phyloP scores from a whole-genome alignment of 2,329 filamentous ascomycete species.

The Penicillium sumatraense region DNA sequence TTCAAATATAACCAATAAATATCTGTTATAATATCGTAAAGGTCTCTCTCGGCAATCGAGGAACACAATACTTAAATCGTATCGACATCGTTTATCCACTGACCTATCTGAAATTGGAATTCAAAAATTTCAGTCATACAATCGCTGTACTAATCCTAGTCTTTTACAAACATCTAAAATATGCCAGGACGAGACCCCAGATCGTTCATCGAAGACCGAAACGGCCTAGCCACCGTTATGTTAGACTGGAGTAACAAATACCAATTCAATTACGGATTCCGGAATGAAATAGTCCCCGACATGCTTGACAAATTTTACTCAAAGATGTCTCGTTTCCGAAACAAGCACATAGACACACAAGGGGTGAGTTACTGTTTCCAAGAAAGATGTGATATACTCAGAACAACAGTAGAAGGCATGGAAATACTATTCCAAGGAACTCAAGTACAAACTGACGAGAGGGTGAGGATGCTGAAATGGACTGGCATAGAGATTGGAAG shows the following conservation, averaged over 20 bases:
- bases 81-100: too few relatives aligned
- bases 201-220: background rate
- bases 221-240: background rate
- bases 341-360: background rate
- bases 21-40: too few relatives aligned
- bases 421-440: background rate
- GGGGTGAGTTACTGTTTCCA: background rate
- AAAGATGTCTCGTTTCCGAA: background rate
- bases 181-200: background rate
- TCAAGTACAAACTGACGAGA: background rate
- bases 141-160: too few relatives aligned
- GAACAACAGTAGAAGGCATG: background rate
- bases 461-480: background rate
- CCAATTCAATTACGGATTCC: background rate
- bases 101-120: too few relatives aligned
- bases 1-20: too few relatives aligned
- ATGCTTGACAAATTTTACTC: background rate
- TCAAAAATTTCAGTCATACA: too few relatives aligned
- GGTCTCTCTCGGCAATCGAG: too few relatives aligned
- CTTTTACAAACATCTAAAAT: background rate
- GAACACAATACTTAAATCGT: too few relatives aligned
- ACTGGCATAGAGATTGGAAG: background rate
- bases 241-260: background rate
- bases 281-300: background rate
- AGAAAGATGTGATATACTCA: background rate